Conservation (phyloP, 768 basidiomycete genomes). For the Lentinula sp. region DNA sequence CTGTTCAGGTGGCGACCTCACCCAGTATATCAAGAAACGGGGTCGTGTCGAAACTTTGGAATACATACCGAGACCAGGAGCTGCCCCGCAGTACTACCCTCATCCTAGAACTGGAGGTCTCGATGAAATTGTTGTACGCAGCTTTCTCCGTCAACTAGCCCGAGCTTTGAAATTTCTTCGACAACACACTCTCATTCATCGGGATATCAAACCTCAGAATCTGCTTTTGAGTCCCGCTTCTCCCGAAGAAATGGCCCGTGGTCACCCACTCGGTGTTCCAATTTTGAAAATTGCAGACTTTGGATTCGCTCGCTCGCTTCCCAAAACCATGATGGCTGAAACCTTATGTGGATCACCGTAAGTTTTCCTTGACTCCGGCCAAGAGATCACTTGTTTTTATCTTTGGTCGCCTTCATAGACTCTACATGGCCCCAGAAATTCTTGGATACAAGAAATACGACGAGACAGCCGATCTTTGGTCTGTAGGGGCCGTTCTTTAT, state of each 20-base stretch:
- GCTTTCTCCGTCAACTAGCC: slow-evolving; percentile 88
- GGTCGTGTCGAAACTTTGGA: slow-evolving; percentile 88
- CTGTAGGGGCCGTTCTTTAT: slow-evolving; percentile 92
- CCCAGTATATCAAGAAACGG: slow-evolving; percentile 96
- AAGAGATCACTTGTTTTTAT: neutral
- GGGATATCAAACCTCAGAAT: slow-evolving; percentile 99
- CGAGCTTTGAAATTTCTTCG: slow-evolving; percentile 92
- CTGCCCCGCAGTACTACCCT: slow-evolving; percentile 77
- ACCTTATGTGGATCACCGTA: slow-evolving; percentile 97
- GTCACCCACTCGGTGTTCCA: slow-evolving; percentile 89
- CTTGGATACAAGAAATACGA: slow-evolving; percentile 96
- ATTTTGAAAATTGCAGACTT: slow-evolving; percentile 98
- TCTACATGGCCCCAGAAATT: slow-evolving; percentile 99
- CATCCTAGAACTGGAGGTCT: slow-evolving; percentile 90
- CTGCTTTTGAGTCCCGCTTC: slow-evolving; percentile 82
- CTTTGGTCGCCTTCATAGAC: slow-evolving; percentile 29
- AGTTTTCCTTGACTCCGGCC: slow-evolving; percentile 24
- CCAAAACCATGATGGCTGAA: slow-evolving; percentile 92
- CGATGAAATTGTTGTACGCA: slow-evolving; percentile 84
- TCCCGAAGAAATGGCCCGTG: slow-evolving; percentile 71
- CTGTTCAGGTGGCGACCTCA: slow-evolving; percentile 93
- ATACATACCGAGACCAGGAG: slow-evolving; percentile 64
- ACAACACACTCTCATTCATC: slow-evolving; percentile 84
- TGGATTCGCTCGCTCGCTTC: slow-evolving; percentile 91
- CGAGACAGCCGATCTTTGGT: slow-evolving; percentile 97